Evolutionary conservation across 2,329 filamentous ascomycete genomes (phyloP), one percentile per base, ranked within the genome.

Genomic region (Boeremia lycopersici): DNA sequence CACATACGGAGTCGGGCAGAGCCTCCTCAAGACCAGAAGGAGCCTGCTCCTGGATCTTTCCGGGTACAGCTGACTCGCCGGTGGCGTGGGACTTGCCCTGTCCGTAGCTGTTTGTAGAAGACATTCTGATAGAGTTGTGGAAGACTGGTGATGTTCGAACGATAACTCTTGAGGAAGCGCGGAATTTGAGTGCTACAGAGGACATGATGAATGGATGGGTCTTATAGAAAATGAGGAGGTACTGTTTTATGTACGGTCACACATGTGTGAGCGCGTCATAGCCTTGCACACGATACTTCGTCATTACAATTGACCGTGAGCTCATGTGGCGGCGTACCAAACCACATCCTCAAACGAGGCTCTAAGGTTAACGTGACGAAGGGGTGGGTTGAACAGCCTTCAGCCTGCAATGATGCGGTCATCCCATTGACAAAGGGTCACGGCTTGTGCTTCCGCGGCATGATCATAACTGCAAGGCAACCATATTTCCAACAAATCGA

Each of bases 41-140:
- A 6, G 70, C 76, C 40, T 69, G 70, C 57, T 79, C 65, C 45
- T 79, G 76, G 2, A 75, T 64, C 35, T 67, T 72, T 12, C 69
- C 63, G 25, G 77, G 76, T 8, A 79, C 73, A 13, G 72, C 71
- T 30, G 76, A 77, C 47, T 75, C 68, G 48, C 72, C 72, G 9
- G 53, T 65, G 45, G 77, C 76, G 69, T 79, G 77, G 43, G 76
- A 78, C 30, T 71, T 66, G 56, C 75, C 76, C 61, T 78, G 76
- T 48, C 75, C 76, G 33, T 65, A 56, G 33, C 74, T 61, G 69
- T 74, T 75, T 41, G 64, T 59, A 35, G 62, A 65, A 49, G 64
- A 61, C 64, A 67, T 67, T 62, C 63, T 64, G 51, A 61, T 55
- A 17, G 61, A 61, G 31, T 47, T 52, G 51, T 48, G 48, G 34